Base-by-base conservation (phyloP, 1,284 basidiomycete genomes). In the Heterobasidion parviporum region DNA sequence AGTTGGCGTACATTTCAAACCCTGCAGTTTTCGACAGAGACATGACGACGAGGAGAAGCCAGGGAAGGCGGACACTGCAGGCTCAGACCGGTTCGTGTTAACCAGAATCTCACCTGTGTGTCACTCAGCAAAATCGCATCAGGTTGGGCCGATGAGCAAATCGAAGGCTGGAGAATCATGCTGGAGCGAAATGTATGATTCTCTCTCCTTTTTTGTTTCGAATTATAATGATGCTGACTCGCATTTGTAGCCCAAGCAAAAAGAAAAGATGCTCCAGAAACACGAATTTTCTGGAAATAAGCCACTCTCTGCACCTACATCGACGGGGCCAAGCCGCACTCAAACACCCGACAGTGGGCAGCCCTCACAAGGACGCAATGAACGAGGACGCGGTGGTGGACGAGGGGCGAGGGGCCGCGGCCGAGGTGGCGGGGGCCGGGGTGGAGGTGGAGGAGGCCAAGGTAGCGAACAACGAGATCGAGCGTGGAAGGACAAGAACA, bases 141-240 rank as follows among this genome's bases (percentile, higher is more conserved):
- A 83, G 83, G 85, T 3, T 85, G 84, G 82, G 70, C 64, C 14
- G 85, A 95, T 65, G 85, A 87, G 61, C 91, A 94, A 65, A 83
- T 94, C 34, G 92, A 95, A 68, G 92, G 92, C 0, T 95, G 92
- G 92, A 78, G 69, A 57, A 83, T 89, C 55, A 92, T 94, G 87
- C 70, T 95, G 53, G 92, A 95, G 57, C 74, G 85, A 63, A 85
- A 92, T 63, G 92, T 94, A 66, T 35, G 18, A 18, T 52, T 52
- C 54, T 16, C 53, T 50, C 18, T 26, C 50, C 43, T 48, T 26
- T 26, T 26, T 26, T 26, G 26, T 26, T 26, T 26, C 3, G 26
- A 3, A 26, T 26, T 26, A 3, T 26, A 26, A 3, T 26, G 3
- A 0, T 26, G 26, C 26, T 26, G 26, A 26, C 26, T 26, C 26